These are phyloP conservation scores for Cenchrus americanus DNA, from an alignment of 176 grass and related monocot species.

Conservation along the genomic window DNA sequence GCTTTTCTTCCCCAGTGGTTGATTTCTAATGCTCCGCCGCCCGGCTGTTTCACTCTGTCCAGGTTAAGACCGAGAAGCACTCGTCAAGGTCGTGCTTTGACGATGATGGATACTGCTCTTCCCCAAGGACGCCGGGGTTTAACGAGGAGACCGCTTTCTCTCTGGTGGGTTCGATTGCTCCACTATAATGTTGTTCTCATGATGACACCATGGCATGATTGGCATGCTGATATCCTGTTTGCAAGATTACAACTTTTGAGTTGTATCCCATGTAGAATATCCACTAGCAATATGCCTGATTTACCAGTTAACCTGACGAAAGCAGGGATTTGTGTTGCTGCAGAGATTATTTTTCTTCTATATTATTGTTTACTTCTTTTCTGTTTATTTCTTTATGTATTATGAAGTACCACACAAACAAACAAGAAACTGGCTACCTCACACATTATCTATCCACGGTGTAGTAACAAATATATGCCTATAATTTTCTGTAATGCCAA, in stretches of 20 bases:
- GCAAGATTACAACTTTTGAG: background rate
- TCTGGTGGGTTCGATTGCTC: conserved; percentile 52
- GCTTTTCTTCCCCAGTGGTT: background rate
- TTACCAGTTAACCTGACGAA: background rate
- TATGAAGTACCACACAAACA: background rate
- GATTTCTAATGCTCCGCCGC: conserved; percentile 25
- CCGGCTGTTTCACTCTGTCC: background rate
- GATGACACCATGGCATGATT: background rate
- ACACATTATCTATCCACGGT: background rate
- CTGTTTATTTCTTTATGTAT: background rate
- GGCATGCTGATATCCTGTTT: background rate
- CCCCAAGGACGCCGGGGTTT: conserved; percentile 65
- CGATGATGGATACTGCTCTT: conserved; percentile 55
- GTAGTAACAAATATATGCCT: background rate
- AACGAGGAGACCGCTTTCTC: conserved; percentile 60
- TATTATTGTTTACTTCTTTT: background rate
- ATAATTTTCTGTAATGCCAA: background rate
- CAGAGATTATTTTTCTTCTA: background rate
- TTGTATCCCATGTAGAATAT: background rate
- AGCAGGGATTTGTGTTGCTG: background rate
- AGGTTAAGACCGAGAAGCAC: conserved; percentile 88
- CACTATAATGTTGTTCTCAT: background rate
- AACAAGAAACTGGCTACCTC: background rate
- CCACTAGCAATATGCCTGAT: background rate
- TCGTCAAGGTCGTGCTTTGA: conserved; percentile 57